Evolutionary conservation across 2,329 filamentous ascomycete species (phyloP), one percentile per base, ranked within the genome.

Genomic region (Diaporthe vaccinii): DNA sequence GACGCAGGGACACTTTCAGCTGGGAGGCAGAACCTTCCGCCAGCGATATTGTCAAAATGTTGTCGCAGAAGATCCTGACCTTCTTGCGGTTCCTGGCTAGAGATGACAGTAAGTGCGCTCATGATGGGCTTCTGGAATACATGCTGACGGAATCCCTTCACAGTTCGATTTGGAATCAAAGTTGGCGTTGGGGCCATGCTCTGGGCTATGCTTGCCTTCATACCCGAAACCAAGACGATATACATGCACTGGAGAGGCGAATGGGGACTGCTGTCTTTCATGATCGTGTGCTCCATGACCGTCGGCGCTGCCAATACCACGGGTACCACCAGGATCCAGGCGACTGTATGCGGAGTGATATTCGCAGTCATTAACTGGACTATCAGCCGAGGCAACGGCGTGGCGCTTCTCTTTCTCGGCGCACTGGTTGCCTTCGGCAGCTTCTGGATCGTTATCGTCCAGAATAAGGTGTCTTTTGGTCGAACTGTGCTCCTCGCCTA

Each of bases 261-360:
- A 87, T 99, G 97, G 97, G 97, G 97, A 31, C 88, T 99, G 2
- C 84, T 99, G 73, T 98, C 95, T 0, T 98, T 98, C 86, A 98
- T 98, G 96, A 92, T 98, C 81, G 97, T 99, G 34, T 98, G 96
- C 82, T 95, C 94, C 51, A 98, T 98, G 95, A 99, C 96, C 0
- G 96, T 98, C 31, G 97, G 97, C 39, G 95, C 97, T 10, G 95
- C 95, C 34, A 99, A 98, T 83, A 98, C 96, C 1, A 98, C 96
- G 0, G 96, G 95, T 5, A 92, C 92, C 80, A 92, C 96, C 67
- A 92, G 97, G 79, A 96, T 98, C 81, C 87, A 95, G 12, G 97
- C 96, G 74, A 99, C 96, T 1, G 88, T 95, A 46, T 87, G 97
- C 51, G 97, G 97, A 25, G 95, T 95, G 9, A 82, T 89, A 1